Percentiles rank a stretch among this genome's conserved stretches.
Evolutionary conservation across 2,329 filamentous ascomycete species (phyloP).

Genomic region (Myriangium duriaei): DNA sequence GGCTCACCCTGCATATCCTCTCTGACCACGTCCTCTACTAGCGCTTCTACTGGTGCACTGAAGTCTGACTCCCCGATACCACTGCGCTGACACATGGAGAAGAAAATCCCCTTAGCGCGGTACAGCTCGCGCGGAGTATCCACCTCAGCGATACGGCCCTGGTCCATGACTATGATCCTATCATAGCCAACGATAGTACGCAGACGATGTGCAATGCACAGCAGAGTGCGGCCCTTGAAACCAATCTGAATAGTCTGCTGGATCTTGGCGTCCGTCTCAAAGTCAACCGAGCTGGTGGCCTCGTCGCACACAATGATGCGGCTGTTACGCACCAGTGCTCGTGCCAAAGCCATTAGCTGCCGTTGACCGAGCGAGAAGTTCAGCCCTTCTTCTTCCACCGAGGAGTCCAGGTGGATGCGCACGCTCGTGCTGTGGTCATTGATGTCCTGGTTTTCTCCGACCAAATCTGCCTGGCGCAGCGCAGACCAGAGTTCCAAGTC

Average conservation of each 20-base stretch:
- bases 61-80: slow-evolving; percentile 52
- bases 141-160: slow-evolving; percentile 75
- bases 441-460: slow-evolving; percentile 39
- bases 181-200: slow-evolving; percentile 85
- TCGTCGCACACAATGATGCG: slow-evolving; percentile 97
- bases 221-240: slow-evolving; percentile 73
- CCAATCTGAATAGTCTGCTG: slow-evolving; percentile 75
- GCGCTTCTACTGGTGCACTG: slow-evolving; percentile 12
- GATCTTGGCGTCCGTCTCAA: slow-evolving; percentile 94
- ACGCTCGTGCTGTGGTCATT: slow-evolving; percentile 28
- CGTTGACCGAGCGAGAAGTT: slow-evolving; percentile 53
- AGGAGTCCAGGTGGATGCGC: slow-evolving; percentile 48
- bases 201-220: slow-evolving; percentile 86
- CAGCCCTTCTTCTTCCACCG: slow-evolving; percentile 46
- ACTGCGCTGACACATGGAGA: slow-evolving; percentile 78
- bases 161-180: slow-evolving; percentile 92
- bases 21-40: slow-evolving; percentile 15
- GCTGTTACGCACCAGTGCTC: slow-evolving; percentile 73
- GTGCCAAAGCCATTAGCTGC: slow-evolving; percentile 74
- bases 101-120: slow-evolving; percentile 65
- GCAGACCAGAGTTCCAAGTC: slow-evolving; percentile 70
- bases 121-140: slow-evolving; percentile 65
- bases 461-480: slow-evolving; percentile 62
- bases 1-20: slow-evolving; percentile 17
- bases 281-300: slow-evolving; percentile 83